Evolutionary conservation across 768 basidiomycete genomes (phyloP), one percentile per base, ranked within the genome.

Genomic region (Zangia roseola): DNA sequence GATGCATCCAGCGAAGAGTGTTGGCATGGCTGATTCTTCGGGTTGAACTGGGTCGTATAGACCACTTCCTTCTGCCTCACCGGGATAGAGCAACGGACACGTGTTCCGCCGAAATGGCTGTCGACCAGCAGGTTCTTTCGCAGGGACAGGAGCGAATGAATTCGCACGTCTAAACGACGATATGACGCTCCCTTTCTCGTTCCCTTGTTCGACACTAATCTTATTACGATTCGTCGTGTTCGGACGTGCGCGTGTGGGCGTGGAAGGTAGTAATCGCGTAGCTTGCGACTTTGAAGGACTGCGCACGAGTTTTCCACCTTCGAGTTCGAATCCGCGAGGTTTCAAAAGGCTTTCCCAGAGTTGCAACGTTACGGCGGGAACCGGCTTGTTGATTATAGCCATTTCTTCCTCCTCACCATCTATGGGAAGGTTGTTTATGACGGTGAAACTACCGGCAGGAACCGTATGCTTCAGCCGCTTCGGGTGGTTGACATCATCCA

Each of bases 311-410:
- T 79, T 75, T 9, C 82, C 80, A 10, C 46, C 74, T 17, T 76
- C 67, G 46, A 88, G 66, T 53, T 82, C 77, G 64, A 84, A 88
- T 10, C 88, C 88, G 9, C 88, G 78, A 23, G 78, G 71, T 47
- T 79, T 76, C 24, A 91, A 76, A 21, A 91, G 79, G 52, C 77
- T 77, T 42, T 79, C 74, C 88, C 88, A 91, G 8, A 90, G 74
- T 49, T 83, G 80, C 35, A 86, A 72, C 1, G 83, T 84, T 3
- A 82, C 74, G 0, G 74, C 74, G 1, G 84, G 84, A 2, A 81
- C 69, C n/a, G 83, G 82, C 44, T 74, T 79, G 10, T 81, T 71
- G 16, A 76, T 65, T 0, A 78, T 80, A 0, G 78, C 70, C 57
- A 84, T 83, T 42, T 84, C 85, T 40, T 85, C 80, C 13, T 77